Evolutionary conservation across 352 stramenopile genomes (phyloP).

Genomic region (Phytophthora ohioensis): DNA sequence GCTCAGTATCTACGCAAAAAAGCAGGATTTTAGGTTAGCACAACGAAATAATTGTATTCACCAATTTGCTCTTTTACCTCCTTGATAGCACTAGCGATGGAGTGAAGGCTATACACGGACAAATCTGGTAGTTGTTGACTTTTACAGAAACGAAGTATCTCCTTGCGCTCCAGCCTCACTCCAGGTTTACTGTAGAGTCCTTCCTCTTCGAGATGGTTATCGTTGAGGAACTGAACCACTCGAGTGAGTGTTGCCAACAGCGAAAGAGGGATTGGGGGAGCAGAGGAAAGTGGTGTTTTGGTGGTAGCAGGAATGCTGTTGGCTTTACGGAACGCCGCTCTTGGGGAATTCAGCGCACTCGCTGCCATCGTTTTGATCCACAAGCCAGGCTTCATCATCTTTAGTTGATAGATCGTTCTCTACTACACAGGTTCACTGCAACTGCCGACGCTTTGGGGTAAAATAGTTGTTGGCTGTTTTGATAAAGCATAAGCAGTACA

Average conservation of each 20-base stretch:
- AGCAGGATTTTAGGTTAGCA: not conserved
- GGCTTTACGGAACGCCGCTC: conserved; percentile 24
- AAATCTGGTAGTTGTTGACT: conserved; percentile 44
- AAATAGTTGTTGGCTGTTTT: not conserved
- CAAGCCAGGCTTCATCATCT: conserved; percentile 33
- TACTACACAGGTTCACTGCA: conserved; percentile 1
- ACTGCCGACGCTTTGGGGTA: conserved; percentile 33
- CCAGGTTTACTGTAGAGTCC: conserved; percentile 58
- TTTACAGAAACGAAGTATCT: conserved; percentile 36
- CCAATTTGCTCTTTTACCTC: conserved; percentile 37
- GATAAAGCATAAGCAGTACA: too few species aligned
- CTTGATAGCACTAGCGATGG: conserved; percentile 55
- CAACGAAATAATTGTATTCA: not conserved
- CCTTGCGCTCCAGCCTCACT: conserved; percentile 27
- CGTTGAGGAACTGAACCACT: conserved; percentile 57
- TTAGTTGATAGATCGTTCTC: not conserved
- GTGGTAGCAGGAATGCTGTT: conserved; percentile 11
- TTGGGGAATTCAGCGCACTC: conserved; percentile 33
- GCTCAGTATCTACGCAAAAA: conserved; percentile 40
- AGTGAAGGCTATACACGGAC: conserved; percentile 49
- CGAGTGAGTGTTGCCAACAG: conserved; percentile 44
- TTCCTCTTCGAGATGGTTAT: conserved; percentile 55
- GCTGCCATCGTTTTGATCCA: conserved; percentile 39
- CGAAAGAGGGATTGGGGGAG: conserved; percentile 40
- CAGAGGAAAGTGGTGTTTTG: not conserved